phyloP scores from a whole-genome alignment of 2,329 filamentous ascomycete genomes.

The Ophiocordyceps sinensis region DNA sequence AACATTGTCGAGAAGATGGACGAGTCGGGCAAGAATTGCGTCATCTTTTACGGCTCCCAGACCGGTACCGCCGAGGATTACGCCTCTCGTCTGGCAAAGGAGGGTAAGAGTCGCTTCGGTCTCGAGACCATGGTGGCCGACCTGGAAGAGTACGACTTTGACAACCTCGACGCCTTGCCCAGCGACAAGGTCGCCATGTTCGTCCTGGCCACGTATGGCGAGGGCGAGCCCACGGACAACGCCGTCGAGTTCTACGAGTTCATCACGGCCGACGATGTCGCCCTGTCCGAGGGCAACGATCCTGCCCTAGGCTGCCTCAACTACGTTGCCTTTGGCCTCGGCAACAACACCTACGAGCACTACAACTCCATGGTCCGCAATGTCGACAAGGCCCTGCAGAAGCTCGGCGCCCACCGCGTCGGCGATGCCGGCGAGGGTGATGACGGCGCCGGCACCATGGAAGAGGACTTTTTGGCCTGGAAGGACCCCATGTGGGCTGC shows the following conservation, averaged over 20 bases:
- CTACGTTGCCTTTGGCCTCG: slow-evolving; percentile 89
- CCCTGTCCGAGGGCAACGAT: slow-evolving; percentile 63
- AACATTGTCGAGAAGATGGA: slow-evolving; percentile 95
- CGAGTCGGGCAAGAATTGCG: slow-evolving; percentile 88
- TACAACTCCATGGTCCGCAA: slow-evolving; percentile 98
- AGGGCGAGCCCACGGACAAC: slow-evolving; percentile 97
- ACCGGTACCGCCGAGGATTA: slow-evolving; percentile 98
- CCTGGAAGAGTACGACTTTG: slow-evolving; percentile 93
- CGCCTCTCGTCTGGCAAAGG: slow-evolving; percentile 88
- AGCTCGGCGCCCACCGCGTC: slow-evolving; percentile 71
- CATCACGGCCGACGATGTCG: slow-evolving; percentile 64
- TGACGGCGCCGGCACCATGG: slow-evolving; percentile 97
- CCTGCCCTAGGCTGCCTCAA: slow-evolving; percentile 70
- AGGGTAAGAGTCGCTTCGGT: slow-evolving; percentile 90
- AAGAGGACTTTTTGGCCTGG: slow-evolving; percentile 97
- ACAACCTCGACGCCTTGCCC: slow-evolving; percentile 79
- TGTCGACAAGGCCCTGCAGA: slow-evolving; percentile 66
- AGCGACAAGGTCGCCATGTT: slow-evolving; percentile 90
- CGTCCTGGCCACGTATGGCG: slow-evolving; percentile 90
- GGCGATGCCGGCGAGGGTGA: slow-evolving; percentile 88
- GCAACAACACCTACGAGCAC: slow-evolving; percentile 99
- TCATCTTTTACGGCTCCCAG: slow-evolving; percentile 97
- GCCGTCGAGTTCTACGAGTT: slow-evolving; percentile 99
- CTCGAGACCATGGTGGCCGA: slow-evolving; percentile 98
- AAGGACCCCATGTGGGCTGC: slow-evolving; percentile 98